phyloP scores from a whole-genome alignment of 2,329 filamentous ascomycete species.

The Colletotrichum viniferum region DNA sequence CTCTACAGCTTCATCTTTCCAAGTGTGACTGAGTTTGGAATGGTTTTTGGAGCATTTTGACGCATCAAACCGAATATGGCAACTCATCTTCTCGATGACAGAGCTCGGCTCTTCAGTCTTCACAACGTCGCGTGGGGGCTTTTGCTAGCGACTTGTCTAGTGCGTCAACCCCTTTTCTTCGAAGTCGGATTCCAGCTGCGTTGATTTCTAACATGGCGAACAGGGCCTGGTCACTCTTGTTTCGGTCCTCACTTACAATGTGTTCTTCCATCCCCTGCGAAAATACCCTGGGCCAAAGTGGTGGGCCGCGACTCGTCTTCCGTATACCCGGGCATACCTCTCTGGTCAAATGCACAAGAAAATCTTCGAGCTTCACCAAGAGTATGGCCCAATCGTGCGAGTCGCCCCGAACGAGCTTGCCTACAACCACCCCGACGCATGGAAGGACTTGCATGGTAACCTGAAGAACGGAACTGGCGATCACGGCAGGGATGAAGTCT shows the following conservation, averaged over 20 bases:
- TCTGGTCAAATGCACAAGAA: conserved; percentile 23
- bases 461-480: not conserved
- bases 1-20: not conserved
- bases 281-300: conserved; percentile 18
- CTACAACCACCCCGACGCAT: conserved; percentile 39
- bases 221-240: not conserved
- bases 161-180: not conserved
- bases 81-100: not conserved
- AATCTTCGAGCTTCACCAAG: conserved; percentile 36
- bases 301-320: not conserved
- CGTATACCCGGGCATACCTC: not conserved
- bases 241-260: not conserved
- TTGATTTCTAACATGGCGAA: not conserved
- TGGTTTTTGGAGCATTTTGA: not conserved
- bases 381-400: conserved; percentile 50
- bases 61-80: not conserved
- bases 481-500: not conserved
- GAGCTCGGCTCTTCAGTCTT: not conserved
- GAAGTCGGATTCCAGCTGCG: not conserved
- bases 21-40: too few relatives aligned
- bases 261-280: not conserved
- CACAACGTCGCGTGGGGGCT: not conserved
- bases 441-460: conserved; percentile 45
- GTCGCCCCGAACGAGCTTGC: conserved; percentile 51
- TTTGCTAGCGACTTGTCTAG: not conserved